Evolutionary conservation across 2,329 filamentous ascomycete genomes (phyloP).

Genomic region (Aureobasidium sp.): DNA sequence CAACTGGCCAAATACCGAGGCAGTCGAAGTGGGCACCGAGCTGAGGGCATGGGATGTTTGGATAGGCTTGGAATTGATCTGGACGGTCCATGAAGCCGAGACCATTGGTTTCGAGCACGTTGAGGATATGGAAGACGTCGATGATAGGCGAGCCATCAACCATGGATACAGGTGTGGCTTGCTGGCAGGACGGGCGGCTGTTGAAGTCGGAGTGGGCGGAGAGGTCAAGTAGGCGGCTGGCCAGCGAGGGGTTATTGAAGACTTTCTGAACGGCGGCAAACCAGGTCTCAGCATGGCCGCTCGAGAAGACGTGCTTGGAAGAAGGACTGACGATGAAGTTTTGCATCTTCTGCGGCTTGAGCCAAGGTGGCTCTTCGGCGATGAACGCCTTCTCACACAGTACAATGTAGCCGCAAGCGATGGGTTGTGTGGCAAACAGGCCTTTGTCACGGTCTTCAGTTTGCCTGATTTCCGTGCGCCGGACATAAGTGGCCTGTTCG

Average conservation of each 20-base stretch:
- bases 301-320: neutral
- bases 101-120: neutral
- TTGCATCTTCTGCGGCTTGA: neutral
- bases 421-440: neutral
- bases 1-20: neutral
- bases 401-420: neutral
- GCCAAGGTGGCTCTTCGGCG: neutral
- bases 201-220: too few species aligned
- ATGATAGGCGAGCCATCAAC: neutral
- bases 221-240: neutral
- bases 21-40: neutral
- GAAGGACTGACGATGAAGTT: neutral
- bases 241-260: neutral
- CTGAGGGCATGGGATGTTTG: neutral
- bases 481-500: neutral
- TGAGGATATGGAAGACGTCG: neutral
- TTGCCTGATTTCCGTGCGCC: neutral
- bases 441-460: neutral
- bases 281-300: neutral
- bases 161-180: neutral
- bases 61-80: neutral
- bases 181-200: neutral
- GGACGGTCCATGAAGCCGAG: neutral
- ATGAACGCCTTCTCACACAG: conserved; percentile 1
- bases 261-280: neutral